Percentiles rank a stretch among this genome's conserved stretches.
These are phyloP conservation scores for Lepidium africanum DNA, from an alignment of 345 rosid genomes.

Conservation along the genomic window DNA sequence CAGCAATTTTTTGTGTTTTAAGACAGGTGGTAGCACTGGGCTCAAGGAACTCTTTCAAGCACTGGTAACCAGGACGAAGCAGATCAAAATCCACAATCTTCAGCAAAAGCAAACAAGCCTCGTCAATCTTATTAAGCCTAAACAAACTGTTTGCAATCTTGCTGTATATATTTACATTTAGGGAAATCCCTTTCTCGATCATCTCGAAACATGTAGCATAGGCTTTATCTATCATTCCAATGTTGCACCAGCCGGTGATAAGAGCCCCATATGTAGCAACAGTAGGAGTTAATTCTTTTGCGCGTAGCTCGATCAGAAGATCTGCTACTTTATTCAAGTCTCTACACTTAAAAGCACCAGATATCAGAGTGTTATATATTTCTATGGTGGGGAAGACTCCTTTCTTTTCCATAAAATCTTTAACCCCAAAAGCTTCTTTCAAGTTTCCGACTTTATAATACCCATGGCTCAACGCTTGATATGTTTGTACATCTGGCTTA, in stretches of 20 bases:
- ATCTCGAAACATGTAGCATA: constrained; percentile 48
- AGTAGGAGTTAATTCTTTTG: constrained; percentile 37
- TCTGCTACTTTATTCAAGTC: constrained; percentile 30
- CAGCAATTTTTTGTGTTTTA: constrained; percentile 41
- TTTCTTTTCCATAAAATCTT: constrained; percentile 39
- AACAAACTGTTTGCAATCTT: constrained; percentile 59
- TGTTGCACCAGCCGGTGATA: constrained; percentile 59
- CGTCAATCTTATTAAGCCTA: constrained; percentile 46
- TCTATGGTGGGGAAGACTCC: constrained; percentile 46
- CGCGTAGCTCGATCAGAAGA: constrained; percentile 43
- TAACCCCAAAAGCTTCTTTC: constrained; percentile 55
- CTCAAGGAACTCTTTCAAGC: constrained; percentile 24
- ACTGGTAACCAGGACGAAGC: constrained; percentile 27
- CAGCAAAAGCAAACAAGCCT: constrained; percentile 56
- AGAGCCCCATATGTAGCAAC: constrained; percentile 56
- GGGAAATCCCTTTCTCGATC: constrained; percentile 48
- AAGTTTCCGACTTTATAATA: constrained; percentile 62
- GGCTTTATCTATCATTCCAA: constrained; percentile 58
- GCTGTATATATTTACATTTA: constrained; percentile 53
- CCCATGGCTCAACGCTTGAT: constrained; percentile 62
- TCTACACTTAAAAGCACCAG: constrained; percentile 44
- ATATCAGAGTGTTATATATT: constrained; percentile 58
- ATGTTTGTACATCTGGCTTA: constrained; percentile 63
- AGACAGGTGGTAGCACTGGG: constrained; percentile 14
- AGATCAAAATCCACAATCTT: constrained; percentile 48